Base-by-base conservation (phyloP, 331 rosid genomes). In the Prunus yedoensis region DNA sequence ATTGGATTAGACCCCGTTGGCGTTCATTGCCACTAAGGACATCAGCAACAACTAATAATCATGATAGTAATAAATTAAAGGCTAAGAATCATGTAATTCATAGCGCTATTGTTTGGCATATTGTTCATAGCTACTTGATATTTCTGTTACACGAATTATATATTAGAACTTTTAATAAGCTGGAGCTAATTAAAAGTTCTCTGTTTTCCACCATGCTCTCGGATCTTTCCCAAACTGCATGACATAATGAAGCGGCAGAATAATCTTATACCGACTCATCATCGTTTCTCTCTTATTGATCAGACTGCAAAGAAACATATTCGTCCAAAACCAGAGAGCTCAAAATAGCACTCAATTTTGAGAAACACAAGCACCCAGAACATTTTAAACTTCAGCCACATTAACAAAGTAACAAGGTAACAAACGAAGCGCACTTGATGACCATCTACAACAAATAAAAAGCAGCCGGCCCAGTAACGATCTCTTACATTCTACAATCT, bases 401-500 rank as follows among this genome's bases (percentile, higher is more conserved):
- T 73, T 27, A 73, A 28, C 57, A 59, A 25, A 73, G 58, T 10
- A 30, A 8, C 25, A 63, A 63, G 8, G 14, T 60, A 25, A 58
- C 43, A 43, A 5, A 16, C 56, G 7, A 59, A 64, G 32, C n/a
- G 50, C 23, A 65, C 70, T 23, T 4, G 1, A n/a, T 41, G 18
- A 65, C 50, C 51, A n/a, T 62, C 74, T 72, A 80, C 65, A 43
- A 28, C 17, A 65, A 43, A 3, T 14, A 35, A 17, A 50, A 53
- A 32, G 65, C 59, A 14, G 47, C 67, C 28, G 58, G 38, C 52
- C 70, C 28, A 18, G 59, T 66, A 68, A 30, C 68, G 46, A 62
- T 58, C 71, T 72, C 74, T 72, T 62, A 67, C 65, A 57, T 76
- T 80, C 86, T 75, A 82, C 51, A 79, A 8, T 65, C 74, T 45